Percentiles rank a stretch among this genome's conserved stretches.
Conservation (phyloP, 2,329 filamentous ascomycete species). For the Aspergillus quadricinctus region DNA sequence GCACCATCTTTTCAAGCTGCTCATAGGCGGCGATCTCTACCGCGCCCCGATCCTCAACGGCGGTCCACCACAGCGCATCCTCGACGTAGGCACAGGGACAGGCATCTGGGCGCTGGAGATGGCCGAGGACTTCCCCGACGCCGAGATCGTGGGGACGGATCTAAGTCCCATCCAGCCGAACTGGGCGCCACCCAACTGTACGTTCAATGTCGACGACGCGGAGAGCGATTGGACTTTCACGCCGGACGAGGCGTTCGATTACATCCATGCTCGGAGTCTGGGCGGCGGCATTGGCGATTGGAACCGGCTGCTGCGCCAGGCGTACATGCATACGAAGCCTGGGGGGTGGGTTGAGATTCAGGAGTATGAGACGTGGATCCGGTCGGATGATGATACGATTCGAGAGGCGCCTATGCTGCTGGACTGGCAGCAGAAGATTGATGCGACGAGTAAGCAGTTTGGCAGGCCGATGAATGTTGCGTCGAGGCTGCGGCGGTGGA, state of each 20-base stretch:
- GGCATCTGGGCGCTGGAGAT: slow-evolving; percentile 42
- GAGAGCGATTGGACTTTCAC: slow-evolving; percentile 39
- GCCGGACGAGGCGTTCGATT: slow-evolving; percentile 37
- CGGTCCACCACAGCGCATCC: slow-evolving; percentile 18
- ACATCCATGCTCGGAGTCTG: slow-evolving; percentile 35
- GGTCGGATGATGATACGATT: slow-evolving; percentile 32
- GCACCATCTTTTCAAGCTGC: slow-evolving; percentile 37
- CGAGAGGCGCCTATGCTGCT: slow-evolving; percentile 18
- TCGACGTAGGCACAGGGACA: slow-evolving; percentile 33
- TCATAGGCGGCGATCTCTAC: slow-evolving; percentile 34
- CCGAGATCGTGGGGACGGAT: slow-evolving; percentile 34
- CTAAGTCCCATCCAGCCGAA: slow-evolving; percentile 33
- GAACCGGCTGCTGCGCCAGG: slow-evolving; percentile 26
- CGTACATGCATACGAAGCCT: slow-evolving; percentile 28
- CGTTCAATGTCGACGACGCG: slow-evolving; percentile 46
- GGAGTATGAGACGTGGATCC: slow-evolving; percentile 25
- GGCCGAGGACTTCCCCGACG: slow-evolving; percentile 34
- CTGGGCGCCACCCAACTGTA: slow-evolving; percentile 47
- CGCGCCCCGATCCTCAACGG: slow-evolving; percentile 32
- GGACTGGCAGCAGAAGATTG: slow-evolving; percentile 29
- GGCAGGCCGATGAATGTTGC: slow-evolving; percentile 36
- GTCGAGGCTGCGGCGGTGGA: slow-evolving; percentile 20
- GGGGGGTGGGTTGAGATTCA: slow-evolving; percentile 37
- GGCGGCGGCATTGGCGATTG: slow-evolving; percentile 36
- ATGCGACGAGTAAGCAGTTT: slow-evolving; percentile 27